Conservation (phyloP, 2,329 filamentous ascomycete species). For the Penicillium occitanis region DNA sequence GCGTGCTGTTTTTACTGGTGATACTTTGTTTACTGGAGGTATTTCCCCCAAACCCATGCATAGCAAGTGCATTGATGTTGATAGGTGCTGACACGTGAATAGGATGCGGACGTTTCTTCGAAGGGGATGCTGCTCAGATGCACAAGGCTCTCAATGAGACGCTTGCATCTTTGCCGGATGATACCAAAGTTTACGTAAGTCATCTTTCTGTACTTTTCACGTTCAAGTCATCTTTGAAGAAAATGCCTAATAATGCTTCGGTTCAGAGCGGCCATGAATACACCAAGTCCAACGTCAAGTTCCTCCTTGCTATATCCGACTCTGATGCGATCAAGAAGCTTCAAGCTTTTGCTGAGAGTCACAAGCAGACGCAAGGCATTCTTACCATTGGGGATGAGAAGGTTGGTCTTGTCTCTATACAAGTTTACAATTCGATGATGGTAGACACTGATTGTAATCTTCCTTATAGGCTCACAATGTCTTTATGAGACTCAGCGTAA, state of each 20-base stretch:
- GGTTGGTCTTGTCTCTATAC: slow-evolving; percentile 51
- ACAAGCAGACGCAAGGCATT: slow-evolving; percentile 87
- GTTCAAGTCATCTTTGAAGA: background rate
- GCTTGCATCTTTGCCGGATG: slow-evolving; percentile 75
- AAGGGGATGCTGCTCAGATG: slow-evolving; percentile 88
- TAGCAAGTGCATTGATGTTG: background rate
- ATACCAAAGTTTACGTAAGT: slow-evolving; percentile 85
- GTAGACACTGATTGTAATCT: slow-evolving; percentile 18
- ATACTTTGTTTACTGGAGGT: slow-evolving; percentile 94
- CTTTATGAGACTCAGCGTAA: slow-evolving; percentile 84
- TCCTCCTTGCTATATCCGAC: slow-evolving; percentile 72
- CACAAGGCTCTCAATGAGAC: slow-evolving; percentile 86
- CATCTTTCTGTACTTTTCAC: background rate
- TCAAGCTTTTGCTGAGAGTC: slow-evolving; percentile 71
- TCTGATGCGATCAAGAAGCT: slow-evolving; percentile 75
- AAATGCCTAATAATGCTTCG: background rate
- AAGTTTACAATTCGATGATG: background rate
- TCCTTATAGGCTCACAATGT: slow-evolving; percentile 78
- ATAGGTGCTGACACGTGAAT: background rate
- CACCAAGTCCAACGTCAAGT: slow-evolving; percentile 94
- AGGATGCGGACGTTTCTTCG: slow-evolving; percentile 96
- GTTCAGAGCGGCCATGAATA: slow-evolving; percentile 89
- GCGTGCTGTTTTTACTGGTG: slow-evolving; percentile 87
- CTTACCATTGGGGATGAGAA: slow-evolving; percentile 98
- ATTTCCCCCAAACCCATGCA: background rate